Base-by-base conservation (phyloP, 2,329 filamentous ascomycete species). In the Tolypocladium ovalisporum region DNA sequence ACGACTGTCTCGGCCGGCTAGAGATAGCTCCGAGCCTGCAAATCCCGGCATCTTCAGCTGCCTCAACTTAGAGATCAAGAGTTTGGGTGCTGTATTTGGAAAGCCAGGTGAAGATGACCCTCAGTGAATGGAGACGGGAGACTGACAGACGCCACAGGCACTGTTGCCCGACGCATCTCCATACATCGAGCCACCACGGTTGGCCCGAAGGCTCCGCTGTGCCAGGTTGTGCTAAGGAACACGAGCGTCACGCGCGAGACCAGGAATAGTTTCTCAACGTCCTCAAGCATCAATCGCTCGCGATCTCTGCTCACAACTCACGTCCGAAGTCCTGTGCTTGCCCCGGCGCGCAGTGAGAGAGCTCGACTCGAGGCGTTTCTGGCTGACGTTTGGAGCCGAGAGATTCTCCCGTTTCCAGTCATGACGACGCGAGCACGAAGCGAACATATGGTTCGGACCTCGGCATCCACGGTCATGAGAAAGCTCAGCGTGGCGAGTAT, bases 401-500 rank as follows among this genome's bases (percentile, higher is more conserved):
- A 95, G 57, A 71, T 84, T 22, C 73, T 97, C 47, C 90, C 91
- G 1, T 94, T 88, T 67, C 90, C 92, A 19, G 90, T 90, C 1
- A 92, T 96, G 82, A 82, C 81, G 36, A 77, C 70, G 71, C 70
- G 85, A 74, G 70, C 83, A 69, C 70, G 84, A 75, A 74, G 88
- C 64, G 83, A 96, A 64, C 84, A 88, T 66, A 76, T 90, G 4
- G 86, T 94, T 52, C 81, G 88, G 54, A 83, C 83, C 44, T 90
- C 88, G n/a, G 89, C 91, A 15, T 90, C 89, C 39, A 89, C 89
- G 1, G 83, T 96, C 67, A 96, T 96, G 75, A 83, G 91, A 55
- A 95, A 92, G 68, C 80, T 97, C 61, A 96, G 89, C 71, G 86
- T 90, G 66, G 86, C 87, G 54, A 91, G 86, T 69, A 87, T 94